Base-by-base conservation (phyloP, 148 eudicot genomes). In the Cornus suecica region DNA sequence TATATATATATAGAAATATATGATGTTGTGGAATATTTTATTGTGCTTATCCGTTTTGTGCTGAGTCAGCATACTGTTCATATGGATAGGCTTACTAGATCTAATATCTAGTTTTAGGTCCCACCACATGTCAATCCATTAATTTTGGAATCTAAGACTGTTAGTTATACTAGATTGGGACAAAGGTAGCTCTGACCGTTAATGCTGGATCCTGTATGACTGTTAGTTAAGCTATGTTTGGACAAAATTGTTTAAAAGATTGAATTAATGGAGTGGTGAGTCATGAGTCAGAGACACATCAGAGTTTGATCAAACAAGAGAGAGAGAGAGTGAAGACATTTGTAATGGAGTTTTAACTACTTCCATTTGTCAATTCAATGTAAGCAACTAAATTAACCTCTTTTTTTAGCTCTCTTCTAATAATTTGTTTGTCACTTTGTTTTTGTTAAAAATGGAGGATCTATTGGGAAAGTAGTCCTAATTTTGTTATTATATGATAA, bases 1-100 rank as follows among this genome's bases (percentile, higher is more conserved):
- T 48, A 14, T 48, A 48, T 48, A 11, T 15, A 48, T 48, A 11
- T 3, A 48, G 11, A 11, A 15, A 48, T 48, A 48, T 3, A 48
- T 48, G 14, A 0, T 10, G 11, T 0, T 48, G 54, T 48, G 54
- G 15, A 16, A 37, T 48, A 18, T 48, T 72, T 45, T 29, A 1
- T 4, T 5, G 66, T 31, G 66, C 75, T 60, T 72, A 72, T 72
- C 75, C 75, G 32, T 0, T 11, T 23, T n/a, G 52, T 31, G 65
- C 28, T 51, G 76, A 73, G 68, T 73, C 68, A 73, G 76, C 76
- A 25, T 25, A 3, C 10, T 18, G 68, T 73, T 24, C 20, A n/a
- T 37, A 6, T 62, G 76, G 75, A 60, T 62, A 37, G 56, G 15
- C 5, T 37, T n/a, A 24, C 5, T 32, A 18, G 9, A 11, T 48